Percentiles rank a stretch among this genome's conserved stretches.
These are phyloP conservation scores for grape (Vitis vinifera) DNA, from an alignment of 164 flowering plant genomes.

Conservation along the genomic window ASM3070453v1 NC_081818.1:30002501-30003000, in stretches of 20 bases:
- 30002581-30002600: slow-evolving; percentile 40
- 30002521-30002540: slow-evolving; percentile 53
- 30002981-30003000: slow-evolving; percentile 41
- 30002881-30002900: slow-evolving; percentile 32
- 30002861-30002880: slow-evolving; percentile 31
- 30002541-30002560: slow-evolving; percentile 63
- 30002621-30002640: slow-evolving; percentile 60
- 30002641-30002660: slow-evolving; percentile 57
- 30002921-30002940: slow-evolving; percentile 75
- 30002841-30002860: slow-evolving; percentile 67
- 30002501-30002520: slow-evolving; percentile 52
- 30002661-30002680: slow-evolving; percentile 46
- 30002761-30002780: slow-evolving; percentile 58
- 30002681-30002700: slow-evolving; percentile 41
- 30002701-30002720: slow-evolving; percentile 50
- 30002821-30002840: slow-evolving; percentile 73
- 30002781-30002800: slow-evolving; percentile 55
- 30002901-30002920: slow-evolving; percentile 59
- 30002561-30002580: slow-evolving; percentile 38
- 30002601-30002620: slow-evolving; percentile 39
- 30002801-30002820: slow-evolving; percentile 66
- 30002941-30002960: slow-evolving; percentile 49
- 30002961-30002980: slow-evolving; percentile 53
- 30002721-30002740: slow-evolving; percentile 57
- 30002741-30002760: slow-evolving; percentile 70